Conservation (phyloP, 202 grass and related monocot genomes). For the Schoenoplectus triqueter region DNA sequence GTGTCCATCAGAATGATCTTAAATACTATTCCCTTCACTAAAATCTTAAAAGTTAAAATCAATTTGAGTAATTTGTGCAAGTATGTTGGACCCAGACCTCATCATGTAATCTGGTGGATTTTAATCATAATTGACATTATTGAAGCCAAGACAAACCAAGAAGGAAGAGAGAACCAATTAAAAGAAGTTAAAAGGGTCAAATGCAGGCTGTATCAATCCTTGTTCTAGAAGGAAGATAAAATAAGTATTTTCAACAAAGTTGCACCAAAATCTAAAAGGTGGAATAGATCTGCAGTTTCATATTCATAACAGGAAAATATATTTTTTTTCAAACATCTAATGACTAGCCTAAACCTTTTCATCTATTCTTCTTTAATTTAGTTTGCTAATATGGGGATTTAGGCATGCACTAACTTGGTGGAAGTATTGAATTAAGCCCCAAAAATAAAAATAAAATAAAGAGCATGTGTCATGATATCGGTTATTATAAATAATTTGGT, state of each 20-base stretch:
- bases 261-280: not conserved
- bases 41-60: not conserved
- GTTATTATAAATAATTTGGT: not conserved
- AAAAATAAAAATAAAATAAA: not conserved
- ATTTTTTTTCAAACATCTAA: not conserved
- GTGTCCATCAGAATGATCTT: too few relatives aligned
- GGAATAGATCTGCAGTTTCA: not conserved
- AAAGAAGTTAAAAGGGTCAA: not conserved
- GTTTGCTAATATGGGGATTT: not conserved
- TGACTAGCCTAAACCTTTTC: conserved; percentile 2
- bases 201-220: not conserved
- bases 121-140: not conserved
- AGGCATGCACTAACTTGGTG: not conserved
- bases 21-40: not conserved
- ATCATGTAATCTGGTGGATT: not conserved
- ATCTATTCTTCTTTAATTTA: conserved; percentile 21
- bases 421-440: not conserved
- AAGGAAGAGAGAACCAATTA: not conserved
- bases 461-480: not conserved
- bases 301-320: not conserved
- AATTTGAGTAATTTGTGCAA: not conserved
- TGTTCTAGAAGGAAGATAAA: not conserved
- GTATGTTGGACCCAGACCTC: not conserved
- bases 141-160: not conserved
- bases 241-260: not conserved